These are phyloP conservation scores for Castanopsis chinensis DNA, from an alignment of 306 rosid genomes.

Conservation along the genomic window DNA sequence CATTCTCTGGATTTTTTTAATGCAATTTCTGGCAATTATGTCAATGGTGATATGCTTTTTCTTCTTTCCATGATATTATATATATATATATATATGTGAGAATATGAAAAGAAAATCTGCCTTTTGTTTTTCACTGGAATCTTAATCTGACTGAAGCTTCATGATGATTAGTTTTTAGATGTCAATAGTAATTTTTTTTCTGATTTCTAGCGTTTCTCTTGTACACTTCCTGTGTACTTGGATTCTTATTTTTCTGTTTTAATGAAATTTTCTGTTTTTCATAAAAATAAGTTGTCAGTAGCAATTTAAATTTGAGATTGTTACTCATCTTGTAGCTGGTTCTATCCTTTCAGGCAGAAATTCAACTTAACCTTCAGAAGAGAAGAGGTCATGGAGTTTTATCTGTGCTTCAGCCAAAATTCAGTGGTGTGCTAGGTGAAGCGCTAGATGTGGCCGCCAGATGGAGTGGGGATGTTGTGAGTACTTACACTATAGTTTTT, in stretches of 20 bases:
- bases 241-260: neutral
- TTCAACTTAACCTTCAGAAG: slow-evolving; percentile 85
- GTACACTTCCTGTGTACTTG: neutral
- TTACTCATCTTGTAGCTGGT: slow-evolving; percentile 14
- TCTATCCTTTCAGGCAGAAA: slow-evolving; percentile 70
- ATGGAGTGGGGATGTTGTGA: slow-evolving; percentile 99
- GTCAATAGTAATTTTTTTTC: too few species aligned
- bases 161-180: neutral
- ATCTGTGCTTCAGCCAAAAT: slow-evolving; percentile 81
- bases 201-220: too few species aligned
- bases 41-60: neutral
- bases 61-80: neutral
- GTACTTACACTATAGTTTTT: slow-evolving; percentile 35
- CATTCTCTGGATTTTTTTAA: neutral
- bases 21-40: neutral
- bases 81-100: neutral
- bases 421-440: slow-evolving; percentile 93
- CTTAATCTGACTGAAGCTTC: neutral
- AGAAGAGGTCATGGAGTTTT: slow-evolving; percentile 93
- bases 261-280: too few species aligned
- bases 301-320: neutral
- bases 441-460: slow-evolving; percentile 88
- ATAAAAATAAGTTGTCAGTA: neutral
- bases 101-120: neutral
- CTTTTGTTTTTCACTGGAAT: too few species aligned